phyloP scores from a whole-genome alignment of 306 rosid genomes.

The Cicer arietinum region DNA sequence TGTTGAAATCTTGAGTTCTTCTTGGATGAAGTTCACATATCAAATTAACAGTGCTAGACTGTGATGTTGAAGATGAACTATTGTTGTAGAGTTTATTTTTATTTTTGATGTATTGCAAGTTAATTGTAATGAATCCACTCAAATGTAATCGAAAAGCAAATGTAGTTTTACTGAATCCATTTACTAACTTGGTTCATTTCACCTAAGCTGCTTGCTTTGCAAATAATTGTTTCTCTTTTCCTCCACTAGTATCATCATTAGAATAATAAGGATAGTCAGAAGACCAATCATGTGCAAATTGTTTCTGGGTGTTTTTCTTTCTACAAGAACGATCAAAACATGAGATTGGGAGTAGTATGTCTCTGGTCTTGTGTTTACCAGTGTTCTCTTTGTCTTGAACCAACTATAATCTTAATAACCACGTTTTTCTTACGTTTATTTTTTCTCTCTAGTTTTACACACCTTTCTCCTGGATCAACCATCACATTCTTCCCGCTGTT shows the following conservation, averaged over 20 bases:
- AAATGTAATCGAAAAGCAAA: no score
- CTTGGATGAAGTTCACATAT: conserved; percentile 31
- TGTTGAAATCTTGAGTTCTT: conserved; percentile 30
- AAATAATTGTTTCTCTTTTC: no score
- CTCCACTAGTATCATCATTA: no score
- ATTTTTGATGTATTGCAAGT: not conserved
- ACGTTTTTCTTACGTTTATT: not conserved
- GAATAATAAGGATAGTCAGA: not conserved
- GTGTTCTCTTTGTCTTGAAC: conserved; percentile 1
- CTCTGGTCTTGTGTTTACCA: not conserved
- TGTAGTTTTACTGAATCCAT: no score
- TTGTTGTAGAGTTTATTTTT: not conserved
- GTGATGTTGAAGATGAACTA: not conserved
- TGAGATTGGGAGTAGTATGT: not conserved
- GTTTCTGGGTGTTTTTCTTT: conserved; percentile 3
- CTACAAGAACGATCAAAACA: conserved; percentile 1
- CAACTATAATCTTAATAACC: not conserved
- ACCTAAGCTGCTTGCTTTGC: no score
- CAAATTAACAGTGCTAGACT: not conserved
- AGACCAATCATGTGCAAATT: not conserved
- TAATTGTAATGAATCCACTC: not conserved
- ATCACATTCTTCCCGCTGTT: not conserved
- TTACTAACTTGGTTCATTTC: no score
- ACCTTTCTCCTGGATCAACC: not conserved
- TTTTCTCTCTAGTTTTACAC: not conserved